Base-by-base conservation (phyloP, 148 eudicot genomes). In the Vaccinium myrtillus region DNA sequence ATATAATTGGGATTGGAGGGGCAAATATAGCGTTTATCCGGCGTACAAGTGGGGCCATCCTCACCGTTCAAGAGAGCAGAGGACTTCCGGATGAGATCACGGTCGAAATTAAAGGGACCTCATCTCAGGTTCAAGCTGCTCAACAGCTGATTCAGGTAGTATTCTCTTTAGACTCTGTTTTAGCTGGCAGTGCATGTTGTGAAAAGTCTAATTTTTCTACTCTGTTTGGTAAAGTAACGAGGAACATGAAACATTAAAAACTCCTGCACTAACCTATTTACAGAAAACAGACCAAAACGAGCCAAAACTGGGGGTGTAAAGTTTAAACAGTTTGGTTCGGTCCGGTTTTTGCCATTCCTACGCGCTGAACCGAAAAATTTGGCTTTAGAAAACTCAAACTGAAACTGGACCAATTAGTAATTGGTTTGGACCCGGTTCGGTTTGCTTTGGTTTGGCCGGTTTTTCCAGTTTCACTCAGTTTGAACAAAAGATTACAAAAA, bases 61-160 rank as follows among this genome's bases (percentile, higher is more conserved):
- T 97, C 46, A 92, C 95, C 2, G 98, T 97, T 75, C 98, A 95
- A 83, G 99, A 97, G 88, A 95, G 98, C 82, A 82, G 89, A 48
- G 98, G 95, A 10, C 87, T 90, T 81, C 91, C 91, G 7, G 96
- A 97, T 85, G 99, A 97, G 83, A 97, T 97, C 83, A 97, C 98
- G 32, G 98, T 95, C 69, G 99, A 95, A 88, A 97, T 97, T n/a
- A 97, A 94, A 83, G 99, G 99, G 84, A 93, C 94, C 78, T 87
- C 94, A 6, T 36, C 91, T 30, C 92, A 97, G 89, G 98, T 97
- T 87, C 98, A 95, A 88, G 87, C 94, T 46, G 99, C 98, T 78
- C 98, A 97, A 85, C 98, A 95, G 81, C 96, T 97, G 70, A 95
- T 97, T 87, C 98, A 97, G 95, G 99, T 97, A 75, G 15, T 32